Evolutionary conservation across 202 grass and related monocot genomes (phyloP), one percentile per base, ranked within the genome.

Genomic region (Setaria viridis): DNA sequence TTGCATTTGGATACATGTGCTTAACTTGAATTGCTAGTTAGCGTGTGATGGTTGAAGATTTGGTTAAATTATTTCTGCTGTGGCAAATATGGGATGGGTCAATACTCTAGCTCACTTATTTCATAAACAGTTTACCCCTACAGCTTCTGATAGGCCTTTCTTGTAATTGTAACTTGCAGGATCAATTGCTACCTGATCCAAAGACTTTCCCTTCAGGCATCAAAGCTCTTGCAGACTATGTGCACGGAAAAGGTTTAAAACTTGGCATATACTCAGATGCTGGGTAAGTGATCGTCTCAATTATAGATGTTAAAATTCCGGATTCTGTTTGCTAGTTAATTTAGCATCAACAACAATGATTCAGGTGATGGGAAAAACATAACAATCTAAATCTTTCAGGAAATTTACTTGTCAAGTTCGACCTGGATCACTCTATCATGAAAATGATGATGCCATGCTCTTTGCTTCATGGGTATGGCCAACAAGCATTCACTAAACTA

Each of bases 231-330:
- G 86, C 96, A 54, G 91, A 98, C 68, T 98, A 98, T 94, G 88
- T 98, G 82, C 96, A 94, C 70, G 80, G 82, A 76, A 98, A 94
- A 87, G 90, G 93, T 83, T 85, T 98, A 56, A 92, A 91, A 85
- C 93, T 98, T 90, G 95, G 95, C 63, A 95, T 98, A 42, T 98
- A 98, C 47, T 98, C 95, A 68, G 95, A 98, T 82, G 95, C 95
- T 66, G 93, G 95, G 93, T 95, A 92, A 82, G 74, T 54, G 75
- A 48, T 64, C 54, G 49, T 35, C 80, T 15, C 35, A 70, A 35
- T 9, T 63, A 63, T 83, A 25, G 15, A 84, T 67, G 30, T 62
- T 34, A 21, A 42, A 74, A 15, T 69, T 50, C 42, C 43, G 54
- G 11, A 11, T 49, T 90, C 65, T 77, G 5, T 47, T 37, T 25